Percentiles rank a stretch among this genome's conserved stretches.
Conservation (phyloP, 2,329 filamentous ascomycete species). For the Cercospora sp. region DNA sequence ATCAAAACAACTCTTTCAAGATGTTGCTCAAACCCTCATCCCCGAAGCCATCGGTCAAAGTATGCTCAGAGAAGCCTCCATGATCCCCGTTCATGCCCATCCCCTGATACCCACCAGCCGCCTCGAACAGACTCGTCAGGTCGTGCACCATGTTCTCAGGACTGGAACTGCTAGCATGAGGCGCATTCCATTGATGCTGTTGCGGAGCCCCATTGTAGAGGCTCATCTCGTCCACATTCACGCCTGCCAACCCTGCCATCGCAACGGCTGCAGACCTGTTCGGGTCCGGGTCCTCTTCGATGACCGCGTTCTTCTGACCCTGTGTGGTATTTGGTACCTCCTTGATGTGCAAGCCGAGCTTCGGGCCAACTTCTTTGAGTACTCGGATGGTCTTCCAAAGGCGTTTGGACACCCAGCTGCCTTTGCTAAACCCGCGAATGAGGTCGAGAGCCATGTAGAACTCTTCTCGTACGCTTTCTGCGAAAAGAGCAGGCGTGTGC, state of each 20-base stretch:
- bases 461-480: conserved; percentile 66
- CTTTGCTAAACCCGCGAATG: conserved; percentile 69
- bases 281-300: conserved; percentile 48
- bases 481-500: conserved; percentile 72
- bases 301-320: conserved; percentile 32
- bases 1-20: conserved; percentile 59
- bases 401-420: conserved; percentile 69
- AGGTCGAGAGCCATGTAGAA: conserved; percentile 78
- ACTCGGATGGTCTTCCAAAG: conserved; percentile 72
- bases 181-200: conserved; percentile 25
- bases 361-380: conserved; percentile 70
- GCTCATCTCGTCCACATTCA: conserved; percentile 59
- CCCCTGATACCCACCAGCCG: conserved; percentile 54
- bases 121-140: conserved; percentile 63
- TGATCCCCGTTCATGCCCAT: conserved; percentile 26
- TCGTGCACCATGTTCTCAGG: conserved; percentile 64
- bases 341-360: conserved; percentile 58
- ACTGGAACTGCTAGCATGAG: conserved; percentile 49
- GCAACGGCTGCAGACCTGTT: conserved; percentile 64
- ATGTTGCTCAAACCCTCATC: conserved; percentile 62
- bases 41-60: conserved; percentile 43
- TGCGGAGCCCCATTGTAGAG: conserved; percentile 43
- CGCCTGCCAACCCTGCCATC: conserved; percentile 65
- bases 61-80: conserved; percentile 33
- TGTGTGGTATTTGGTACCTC: conserved; percentile 14